Conservation (phyloP, 371 early-diverging fungal genomes). For the Chytridiales sp. region DNA sequence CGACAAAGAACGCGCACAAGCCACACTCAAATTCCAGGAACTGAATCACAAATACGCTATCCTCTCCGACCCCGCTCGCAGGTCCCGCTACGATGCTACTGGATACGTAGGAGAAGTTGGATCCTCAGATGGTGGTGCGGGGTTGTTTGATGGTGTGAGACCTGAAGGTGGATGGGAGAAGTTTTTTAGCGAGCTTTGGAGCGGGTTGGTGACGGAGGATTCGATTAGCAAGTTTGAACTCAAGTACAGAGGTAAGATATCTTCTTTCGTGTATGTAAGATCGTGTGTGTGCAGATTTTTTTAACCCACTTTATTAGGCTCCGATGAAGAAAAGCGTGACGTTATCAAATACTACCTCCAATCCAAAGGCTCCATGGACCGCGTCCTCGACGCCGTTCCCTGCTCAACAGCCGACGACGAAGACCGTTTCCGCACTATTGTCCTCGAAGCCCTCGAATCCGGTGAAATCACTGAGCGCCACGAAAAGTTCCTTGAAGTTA, state of each 20-base stretch:
- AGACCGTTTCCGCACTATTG: conserved; percentile 61
- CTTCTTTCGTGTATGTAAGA: not conserved
- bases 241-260: conserved; percentile 59
- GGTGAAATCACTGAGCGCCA: conserved; percentile 50
- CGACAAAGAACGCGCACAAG: conserved; percentile 27
- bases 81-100: conserved; percentile 77
- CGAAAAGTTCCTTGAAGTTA: conserved; percentile 55
- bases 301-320: conserved; percentile 43
- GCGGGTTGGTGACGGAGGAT: conserved; percentile 70
- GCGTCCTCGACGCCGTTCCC: conserved; percentile 65
- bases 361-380: conserved; percentile 72
- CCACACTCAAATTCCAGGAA: conserved; percentile 68
- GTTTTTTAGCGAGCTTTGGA: conserved; percentile 81
- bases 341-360: conserved; percentile 66
- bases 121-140: conserved; percentile 48
- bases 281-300: conserved; percentile 2
- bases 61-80: conserved; percentile 72
- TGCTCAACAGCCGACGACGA: conserved; percentile 68
- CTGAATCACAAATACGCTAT: conserved; percentile 83
- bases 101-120: conserved; percentile 52
- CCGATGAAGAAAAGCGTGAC: conserved; percentile 81
- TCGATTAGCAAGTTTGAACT: conserved; percentile 69
- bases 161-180: conserved; percentile 74
- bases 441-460: conserved; percentile 63
- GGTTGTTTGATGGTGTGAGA: conserved; percentile 22